Evolutionary conservation across 2,329 filamentous ascomycete species (phyloP).

Genomic region (Capronia epimyces): DNA sequence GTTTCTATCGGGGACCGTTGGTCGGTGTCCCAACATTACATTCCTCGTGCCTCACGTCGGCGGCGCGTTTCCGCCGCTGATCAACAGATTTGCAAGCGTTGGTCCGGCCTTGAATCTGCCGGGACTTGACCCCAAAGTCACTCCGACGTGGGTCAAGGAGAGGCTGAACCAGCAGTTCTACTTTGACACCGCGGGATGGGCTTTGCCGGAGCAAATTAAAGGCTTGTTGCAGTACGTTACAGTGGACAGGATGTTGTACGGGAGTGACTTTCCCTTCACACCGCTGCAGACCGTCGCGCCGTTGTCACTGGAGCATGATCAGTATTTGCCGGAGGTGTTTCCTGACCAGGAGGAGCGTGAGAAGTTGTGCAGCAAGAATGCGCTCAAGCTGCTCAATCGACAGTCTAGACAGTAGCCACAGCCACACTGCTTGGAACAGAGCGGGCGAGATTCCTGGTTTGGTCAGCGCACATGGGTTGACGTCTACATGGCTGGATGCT

Average conservation of each 20-base stretch:
- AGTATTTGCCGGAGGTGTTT: constrained; percentile 23
- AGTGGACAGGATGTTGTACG: constrained; percentile 25
- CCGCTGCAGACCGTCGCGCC: constrained; percentile 13
- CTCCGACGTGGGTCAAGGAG: constrained; percentile 24
- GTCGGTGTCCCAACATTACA: constrained; percentile 43
- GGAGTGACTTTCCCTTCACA: constrained; percentile 28
- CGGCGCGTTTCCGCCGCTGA: constrained; percentile 38
- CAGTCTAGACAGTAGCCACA: background rate
- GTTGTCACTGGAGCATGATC: constrained; percentile 24
- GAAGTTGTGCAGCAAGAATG: constrained; percentile 23
- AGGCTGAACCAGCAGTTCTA: constrained; percentile 27
- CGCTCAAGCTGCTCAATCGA: constrained; percentile 18
- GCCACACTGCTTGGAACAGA: too few relatives aligned
- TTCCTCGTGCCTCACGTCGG: constrained; percentile 49
- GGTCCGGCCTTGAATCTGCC: constrained; percentile 22
- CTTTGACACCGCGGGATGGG: constrained; percentile 28
- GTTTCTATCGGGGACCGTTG: constrained; percentile 45
- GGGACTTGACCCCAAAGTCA: constrained; percentile 18
- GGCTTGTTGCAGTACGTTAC: constrained; percentile 26
- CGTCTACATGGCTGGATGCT: background rate
- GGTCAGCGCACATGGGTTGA: background rate
- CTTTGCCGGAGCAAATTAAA: constrained; percentile 27
- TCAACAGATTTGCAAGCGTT: constrained; percentile 24
- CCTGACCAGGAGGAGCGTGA: constrained; percentile 22
- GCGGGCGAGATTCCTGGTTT: background rate